phyloP scores from a whole-genome alignment of 2,329 filamentous ascomycete genomes.

The Calonectria pseudoturangicola region DNA sequence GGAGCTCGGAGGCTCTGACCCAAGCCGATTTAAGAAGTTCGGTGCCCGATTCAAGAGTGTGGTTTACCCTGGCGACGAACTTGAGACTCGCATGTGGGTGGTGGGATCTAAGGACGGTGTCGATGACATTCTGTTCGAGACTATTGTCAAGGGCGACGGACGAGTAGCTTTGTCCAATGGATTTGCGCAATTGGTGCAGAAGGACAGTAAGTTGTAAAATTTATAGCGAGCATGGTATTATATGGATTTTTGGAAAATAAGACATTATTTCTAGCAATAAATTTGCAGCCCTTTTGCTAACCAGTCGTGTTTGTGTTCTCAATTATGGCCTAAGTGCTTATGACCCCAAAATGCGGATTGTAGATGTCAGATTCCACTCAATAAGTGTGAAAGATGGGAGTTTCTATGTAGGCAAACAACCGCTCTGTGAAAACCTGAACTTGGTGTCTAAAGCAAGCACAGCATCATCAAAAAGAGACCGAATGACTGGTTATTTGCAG shows the following conservation, averaged over 20 bases:
- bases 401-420: too few species aligned
- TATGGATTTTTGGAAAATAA: not conserved
- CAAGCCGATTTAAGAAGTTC: conserved; percentile 63
- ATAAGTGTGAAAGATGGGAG: too few species aligned
- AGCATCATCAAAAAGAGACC: too few species aligned
- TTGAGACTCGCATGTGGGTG: conserved; percentile 66
- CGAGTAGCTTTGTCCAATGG: conserved; percentile 62
- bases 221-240: not conserved
- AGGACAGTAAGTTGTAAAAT: conserved; percentile 55
- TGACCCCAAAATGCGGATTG: too few species aligned
- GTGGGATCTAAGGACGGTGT: conserved; percentile 56
- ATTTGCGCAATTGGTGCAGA: conserved; percentile 55
- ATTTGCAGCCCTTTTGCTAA: too few species aligned
- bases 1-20: conserved; percentile 63
- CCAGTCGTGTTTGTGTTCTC: too few species aligned
- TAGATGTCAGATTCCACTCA: too few species aligned
- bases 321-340: too few species aligned
- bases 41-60: conserved; percentile 67
- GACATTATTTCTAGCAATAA: too few species aligned
- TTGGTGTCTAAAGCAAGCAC: too few species aligned
- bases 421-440: too few species aligned
- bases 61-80: conserved; percentile 67
- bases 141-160: conserved; percentile 61
- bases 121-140: conserved; percentile 63
- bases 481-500: too few species aligned